phyloP scores from a whole-genome alignment of 768 basidiomycete genomes.

The Grammothele lineata region DNA sequence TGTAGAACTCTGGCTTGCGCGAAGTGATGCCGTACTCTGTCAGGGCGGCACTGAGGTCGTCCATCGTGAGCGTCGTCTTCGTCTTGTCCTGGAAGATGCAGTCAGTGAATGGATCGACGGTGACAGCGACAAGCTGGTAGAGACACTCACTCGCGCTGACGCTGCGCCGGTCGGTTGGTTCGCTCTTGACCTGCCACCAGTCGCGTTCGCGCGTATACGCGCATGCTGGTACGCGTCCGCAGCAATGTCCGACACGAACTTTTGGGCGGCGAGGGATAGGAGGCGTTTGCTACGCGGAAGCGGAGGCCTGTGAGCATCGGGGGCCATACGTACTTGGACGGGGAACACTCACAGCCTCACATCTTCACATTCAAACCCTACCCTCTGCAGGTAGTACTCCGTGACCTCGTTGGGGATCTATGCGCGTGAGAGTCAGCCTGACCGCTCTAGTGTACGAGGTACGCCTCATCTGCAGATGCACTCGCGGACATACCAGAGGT shows the following conservation, averaged over 20 bases:
- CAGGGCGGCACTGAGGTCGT: slow-evolving; percentile 89
- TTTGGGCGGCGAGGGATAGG: slow-evolving; percentile 92
- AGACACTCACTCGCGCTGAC: slow-evolving; percentile 52
- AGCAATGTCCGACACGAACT: slow-evolving; percentile 96
- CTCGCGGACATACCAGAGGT: slow-evolving; percentile 64
- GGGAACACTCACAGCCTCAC: slow-evolving; percentile 67
- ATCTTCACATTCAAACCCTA: slow-evolving; percentile 95
- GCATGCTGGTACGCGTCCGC: slow-evolving; percentile 98
- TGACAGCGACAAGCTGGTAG: background rate
- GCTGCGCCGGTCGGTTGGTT: slow-evolving; percentile 58
- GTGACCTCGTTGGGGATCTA: slow-evolving; percentile 98
- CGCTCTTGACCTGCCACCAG: slow-evolving; percentile 64
- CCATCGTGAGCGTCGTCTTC: slow-evolving; percentile 94
- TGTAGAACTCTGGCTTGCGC: slow-evolving; percentile 91
- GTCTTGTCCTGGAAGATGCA: slow-evolving; percentile 68
- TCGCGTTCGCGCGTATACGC: slow-evolving; percentile 86
- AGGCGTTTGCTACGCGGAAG: slow-evolving; percentile 71
- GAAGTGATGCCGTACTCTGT: slow-evolving; percentile 95
- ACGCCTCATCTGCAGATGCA: too few species aligned
- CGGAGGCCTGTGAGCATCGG: too few species aligned
- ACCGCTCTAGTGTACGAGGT: background rate
- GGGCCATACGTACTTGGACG: background rate
- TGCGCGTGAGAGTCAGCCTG: background rate
- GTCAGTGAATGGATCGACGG: background rate
- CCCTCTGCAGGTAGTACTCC: slow-evolving; percentile 92